Base-by-base conservation (phyloP, 2,329 filamentous ascomycete genomes). In the Colletotrichum orbiculare region DNA sequence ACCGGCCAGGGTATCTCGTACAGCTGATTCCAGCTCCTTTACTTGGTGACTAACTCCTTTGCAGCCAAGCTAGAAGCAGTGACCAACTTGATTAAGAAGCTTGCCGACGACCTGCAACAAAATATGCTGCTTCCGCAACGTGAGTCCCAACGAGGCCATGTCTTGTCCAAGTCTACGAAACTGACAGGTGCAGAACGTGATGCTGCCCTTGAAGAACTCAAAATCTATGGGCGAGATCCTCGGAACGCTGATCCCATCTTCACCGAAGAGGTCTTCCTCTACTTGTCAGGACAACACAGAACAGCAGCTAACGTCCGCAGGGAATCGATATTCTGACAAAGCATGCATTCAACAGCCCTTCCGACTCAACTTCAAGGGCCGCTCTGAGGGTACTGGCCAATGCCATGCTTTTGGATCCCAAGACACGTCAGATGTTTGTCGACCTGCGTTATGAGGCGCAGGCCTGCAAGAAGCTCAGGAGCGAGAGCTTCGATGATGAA, bases 371-470 rank as follows among this genome's bases (percentile, higher is more conserved):
- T 1, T 91, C 91, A 2, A 88, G 89, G 62, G 92, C 94, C 73
- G 94, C 89, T 1, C 81, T 97, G 43, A 87, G 93, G 71, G 94
- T 93, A 70, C 78, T 98, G 52, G 94, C 93, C 71, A 98, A 98
- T 77, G 89, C 93, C 8, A 80, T 97, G 72, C 82, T 96, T 0
- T 84, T 96, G 15, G 83, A 89, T 67, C 81, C 86, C 9, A 82
- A 86, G 45, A 89, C 90, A 46, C 87, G 92, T 54, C 90, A 95
- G 74, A 84, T 86, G 48, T 89, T 96, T 57, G 89, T 93, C 12
- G 87, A 94, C 71, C 79, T 92, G 25, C 90, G 86, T 8, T 90
- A 87, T 72, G 87, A 87, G 45, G 79, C 83, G 13, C 91, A 89
- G 70, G 87, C 90, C 15, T 93, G 92, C 64, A 83, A 87, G 60